Base-by-base conservation (phyloP, 306 rosid genomes). In the Arachis stenosperma region DNA sequence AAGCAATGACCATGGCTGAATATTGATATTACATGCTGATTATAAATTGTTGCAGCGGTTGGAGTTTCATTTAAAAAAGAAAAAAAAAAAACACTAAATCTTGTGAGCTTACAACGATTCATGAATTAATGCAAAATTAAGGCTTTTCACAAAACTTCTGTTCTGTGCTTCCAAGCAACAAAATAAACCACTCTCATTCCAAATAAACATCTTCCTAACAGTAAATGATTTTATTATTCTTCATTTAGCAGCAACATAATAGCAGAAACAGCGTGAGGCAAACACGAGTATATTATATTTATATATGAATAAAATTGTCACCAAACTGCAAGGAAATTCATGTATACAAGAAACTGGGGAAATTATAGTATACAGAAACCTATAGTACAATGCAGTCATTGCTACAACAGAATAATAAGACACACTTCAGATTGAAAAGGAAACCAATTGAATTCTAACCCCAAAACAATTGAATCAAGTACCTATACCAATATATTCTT, bases 291-390 rank as follows among this genome's bases (percentile, higher is more conserved):
- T 33, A 33, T 33, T 33, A 33, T 33, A 33, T 22, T 22, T 1
- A 1, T 66, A 51, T 58, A 72, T 14, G 50, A 72, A 71, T 61
- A 71, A 72, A 55, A 65, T 27, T 33, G 59, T 43, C 74, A 67
- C 7, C 58, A 71, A 65, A 53, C 36, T 52, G 73, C 36, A 51
- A 57, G 33, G 36, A 71, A 79, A 42, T 47, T 30, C 65, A 51
- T 17, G 52, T 51, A 73, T 73, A 59, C 55, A 73, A 33, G 62
- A 58, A 74, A 17, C 65, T 27, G 4, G 11, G 15, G 41, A 65
- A 53, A 68, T 61, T 74, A 61, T 65, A 67, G 60, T 43, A 46
- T 3, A 67, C 65, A 62, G 52, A 74, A 63, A 69, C 73, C 71
- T 53, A 33, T 68, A 39, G 39, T 61, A 42, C 6, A 61, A 54